Conservation (phyloP, 352 stramenopile genomes). For the Phytophthora litchii region DNA sequence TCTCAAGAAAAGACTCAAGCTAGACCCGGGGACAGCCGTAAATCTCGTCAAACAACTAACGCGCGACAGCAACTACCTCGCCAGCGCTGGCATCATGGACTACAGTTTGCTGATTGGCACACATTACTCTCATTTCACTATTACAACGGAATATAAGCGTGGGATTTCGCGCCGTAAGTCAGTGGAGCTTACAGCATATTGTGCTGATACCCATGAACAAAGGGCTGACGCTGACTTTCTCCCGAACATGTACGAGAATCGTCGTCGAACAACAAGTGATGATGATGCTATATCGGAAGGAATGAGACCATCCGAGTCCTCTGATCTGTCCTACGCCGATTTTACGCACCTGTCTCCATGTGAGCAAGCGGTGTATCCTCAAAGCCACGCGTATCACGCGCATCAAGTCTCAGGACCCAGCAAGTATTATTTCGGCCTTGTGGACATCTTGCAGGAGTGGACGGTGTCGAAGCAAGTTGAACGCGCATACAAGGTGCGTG, state of each 20-base stretch:
- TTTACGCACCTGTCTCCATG: conserved; percentile 3
- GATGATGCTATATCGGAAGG: conserved; percentile 31
- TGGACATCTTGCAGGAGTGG: conserved; percentile 91
- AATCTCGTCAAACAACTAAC: conserved; percentile 83
- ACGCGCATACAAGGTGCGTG: conserved; percentile 82
- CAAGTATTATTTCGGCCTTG: conserved; percentile 90
- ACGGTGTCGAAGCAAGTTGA: conserved; percentile 81
- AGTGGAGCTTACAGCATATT: conserved; percentile 35
- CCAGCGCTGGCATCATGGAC: conserved; percentile 90
- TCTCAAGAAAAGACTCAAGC: conserved; percentile 83
- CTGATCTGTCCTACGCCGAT: conserved; percentile 28
- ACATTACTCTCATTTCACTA: conserved; percentile 86
- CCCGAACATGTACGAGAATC: conserved; percentile 41
- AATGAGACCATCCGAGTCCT: conserved; percentile 34
- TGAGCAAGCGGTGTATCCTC: conserved; percentile 36
- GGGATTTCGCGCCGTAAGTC: conserved; percentile 38
- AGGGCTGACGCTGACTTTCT: conserved; percentile 44
- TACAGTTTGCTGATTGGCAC: conserved; percentile 90
- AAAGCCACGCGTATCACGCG: conserved; percentile 65
- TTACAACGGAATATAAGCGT: conserved; percentile 47
- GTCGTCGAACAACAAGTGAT: conserved; percentile 27
- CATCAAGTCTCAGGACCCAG: conserved; percentile 85
- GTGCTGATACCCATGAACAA: conserved; percentile 31
- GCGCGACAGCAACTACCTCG: conserved; percentile 84
- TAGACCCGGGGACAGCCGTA: conserved; percentile 53